phyloP scores from a whole-genome alignment of 2,329 filamentous ascomycete genomes.

The Amauroascus verrucosus region DNA sequence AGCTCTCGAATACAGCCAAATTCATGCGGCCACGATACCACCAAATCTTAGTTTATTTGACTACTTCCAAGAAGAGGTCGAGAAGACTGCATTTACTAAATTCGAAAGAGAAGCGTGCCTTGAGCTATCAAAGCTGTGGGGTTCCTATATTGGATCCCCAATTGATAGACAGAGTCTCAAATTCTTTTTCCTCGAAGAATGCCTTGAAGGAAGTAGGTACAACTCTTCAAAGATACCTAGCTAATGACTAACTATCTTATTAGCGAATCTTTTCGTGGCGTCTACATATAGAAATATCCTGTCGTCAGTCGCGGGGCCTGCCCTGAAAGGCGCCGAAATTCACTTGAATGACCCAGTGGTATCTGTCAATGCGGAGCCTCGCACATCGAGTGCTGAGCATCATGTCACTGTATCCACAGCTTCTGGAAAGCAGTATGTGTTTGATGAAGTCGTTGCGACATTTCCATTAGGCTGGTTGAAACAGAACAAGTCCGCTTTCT shows the following conservation, averaged over 20 bases:
- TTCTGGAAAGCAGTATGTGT: slow-evolving; percentile 29
- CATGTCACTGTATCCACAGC: slow-evolving; percentile 38
- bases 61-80: slow-evolving; percentile 44
- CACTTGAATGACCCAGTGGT: slow-evolving; percentile 38
- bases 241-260: slow-evolving; percentile 7
- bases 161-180: slow-evolving; percentile 51
- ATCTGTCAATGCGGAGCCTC: slow-evolving; percentile 27
- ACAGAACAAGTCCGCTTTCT: slow-evolving; percentile 37
- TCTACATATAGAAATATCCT: slow-evolving; percentile 52
- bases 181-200: slow-evolving; percentile 57
- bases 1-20: slow-evolving; percentile 51
- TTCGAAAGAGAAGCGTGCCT: slow-evolving; percentile 42
- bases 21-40: slow-evolving; percentile 42
- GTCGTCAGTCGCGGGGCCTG: slow-evolving; percentile 41
- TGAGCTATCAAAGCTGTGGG: slow-evolving; percentile 51
- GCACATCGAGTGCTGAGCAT: slow-evolving; percentile 20
- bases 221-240: not conserved
- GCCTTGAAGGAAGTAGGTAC: slow-evolving; percentile 48
- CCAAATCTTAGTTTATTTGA: slow-evolving; percentile 45
- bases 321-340: slow-evolving; percentile 40
- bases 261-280: slow-evolving; percentile 53
- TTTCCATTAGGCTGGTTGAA: slow-evolving; percentile 47
- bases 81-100: slow-evolving; percentile 30
- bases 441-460: slow-evolving; percentile 45
- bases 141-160: slow-evolving; percentile 52